These are phyloP conservation scores for Fonsecaea monophora DNA, from an alignment of 2,329 filamentous ascomycete species.

Conservation along the genomic window DNA sequence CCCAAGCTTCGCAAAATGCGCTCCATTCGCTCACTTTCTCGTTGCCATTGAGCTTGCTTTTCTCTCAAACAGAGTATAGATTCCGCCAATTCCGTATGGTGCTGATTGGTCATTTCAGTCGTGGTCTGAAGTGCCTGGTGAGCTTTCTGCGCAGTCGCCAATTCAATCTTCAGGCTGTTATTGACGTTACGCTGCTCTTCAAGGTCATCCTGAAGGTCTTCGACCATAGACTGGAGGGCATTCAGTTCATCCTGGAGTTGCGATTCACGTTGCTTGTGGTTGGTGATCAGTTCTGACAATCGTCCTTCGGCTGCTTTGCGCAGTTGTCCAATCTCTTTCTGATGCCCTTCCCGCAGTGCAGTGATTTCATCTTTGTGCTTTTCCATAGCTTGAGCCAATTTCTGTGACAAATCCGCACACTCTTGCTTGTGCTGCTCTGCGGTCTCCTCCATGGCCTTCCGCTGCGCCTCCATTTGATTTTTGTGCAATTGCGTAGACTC, in stretches of 20 bases:
- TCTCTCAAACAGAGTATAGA: slow-evolving; percentile 48
- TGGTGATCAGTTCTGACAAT: slow-evolving; percentile 46
- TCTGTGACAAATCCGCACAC: slow-evolving; percentile 15
- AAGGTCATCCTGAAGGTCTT: slow-evolving; percentile 36
- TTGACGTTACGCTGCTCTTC: slow-evolving; percentile 31
- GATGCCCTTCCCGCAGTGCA: slow-evolving; percentile 18
- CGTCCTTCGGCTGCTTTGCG: slow-evolving; percentile 44
- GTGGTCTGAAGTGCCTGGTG: slow-evolving; percentile 29
- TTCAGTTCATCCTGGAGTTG: slow-evolving; percentile 38
- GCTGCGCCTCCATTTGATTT: slow-evolving; percentile 22
- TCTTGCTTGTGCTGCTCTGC: slow-evolving; percentile 27
- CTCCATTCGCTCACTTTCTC: slow-evolving; percentile 58
- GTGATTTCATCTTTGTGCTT: slow-evolving; percentile 29
- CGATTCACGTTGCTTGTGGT: slow-evolving; percentile 44
- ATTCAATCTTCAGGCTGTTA: slow-evolving; percentile 27
- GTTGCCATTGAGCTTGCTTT: slow-evolving; percentile 58
- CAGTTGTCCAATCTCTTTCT: slow-evolving; percentile 25
- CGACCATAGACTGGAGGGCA: slow-evolving; percentile 36
- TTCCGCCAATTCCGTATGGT: slow-evolving; percentile 30
- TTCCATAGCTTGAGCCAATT: slow-evolving; percentile 21
- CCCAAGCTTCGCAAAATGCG: slow-evolving; percentile 58
- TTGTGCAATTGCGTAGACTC: slow-evolving; percentile 18
- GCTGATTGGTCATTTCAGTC: slow-evolving; percentile 33
- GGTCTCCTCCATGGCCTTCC: slow-evolving; percentile 13
- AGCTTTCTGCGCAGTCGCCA: slow-evolving; percentile 33